Base-by-base conservation (phyloP, 2,329 filamentous ascomycete species). In the Westerdykella ornata region DNA sequence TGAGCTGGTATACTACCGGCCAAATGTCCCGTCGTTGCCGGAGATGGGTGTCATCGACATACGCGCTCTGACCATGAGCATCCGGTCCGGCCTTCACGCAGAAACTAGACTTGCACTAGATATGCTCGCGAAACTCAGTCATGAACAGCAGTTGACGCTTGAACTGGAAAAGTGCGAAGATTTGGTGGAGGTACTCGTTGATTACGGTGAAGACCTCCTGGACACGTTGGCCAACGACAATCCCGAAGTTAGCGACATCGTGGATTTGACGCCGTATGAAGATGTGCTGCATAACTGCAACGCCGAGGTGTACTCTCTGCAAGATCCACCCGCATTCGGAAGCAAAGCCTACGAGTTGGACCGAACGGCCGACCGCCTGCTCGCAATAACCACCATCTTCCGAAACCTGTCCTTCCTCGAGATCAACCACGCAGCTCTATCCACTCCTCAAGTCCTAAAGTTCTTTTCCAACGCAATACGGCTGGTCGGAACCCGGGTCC, bases 51-150 rank as follows among this genome's bases (percentile, higher is more conserved):
- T 88, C 15, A 85, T 97, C 48, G 90, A 98, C 58, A 83, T 97
- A 19, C 84, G 89, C 51, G 88, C 90, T 15, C 74, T 98, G 31
- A 95, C 84, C 1, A 84, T 88, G 72, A 88, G 88, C 56, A 71
- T 98, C 29, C 88, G 95, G 60, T 94, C 85, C 41, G 90, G 90
- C 1, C 85, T 97, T 33, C 83, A 88, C 54, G 82, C 81, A 4
- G 92, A 98, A 67, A 83, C 95, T n/a, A 81, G 90, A 8, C 69
- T 95, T 47, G 90, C 90, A 2, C 72, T 98, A 34, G 92, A 97
- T 63, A 87, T 85, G 0, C 72, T 98, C 28, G 81, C 81, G 8
- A 80, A 78, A 15, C 74, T 92, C 11, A 87, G 85, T 2, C 77
- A 62, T 39, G 61, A 66, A 38, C 56, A 59, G 34, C 51, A 53